Evolutionary conservation across 2,329 filamentous ascomycete species (phyloP).

Genomic region (Polytolypa hystricis): DNA sequence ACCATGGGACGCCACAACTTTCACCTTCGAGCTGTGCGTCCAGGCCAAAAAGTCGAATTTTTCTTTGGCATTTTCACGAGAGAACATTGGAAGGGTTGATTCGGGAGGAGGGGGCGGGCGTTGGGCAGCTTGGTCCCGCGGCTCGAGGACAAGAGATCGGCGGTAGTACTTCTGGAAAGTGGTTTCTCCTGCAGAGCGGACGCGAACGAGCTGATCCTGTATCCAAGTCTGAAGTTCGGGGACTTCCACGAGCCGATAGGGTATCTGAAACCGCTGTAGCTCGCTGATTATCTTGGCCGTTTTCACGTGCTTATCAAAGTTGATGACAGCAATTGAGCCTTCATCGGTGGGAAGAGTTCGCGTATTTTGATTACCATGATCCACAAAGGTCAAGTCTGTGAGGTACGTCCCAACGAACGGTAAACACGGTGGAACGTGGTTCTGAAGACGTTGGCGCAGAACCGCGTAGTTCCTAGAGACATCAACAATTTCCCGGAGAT

Average conservation of each 20-base stretch:
- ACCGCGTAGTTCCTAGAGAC: slow-evolving; percentile 83
- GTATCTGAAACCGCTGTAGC: slow-evolving; percentile 89
- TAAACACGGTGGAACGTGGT: slow-evolving; percentile 81
- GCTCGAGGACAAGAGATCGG: slow-evolving; percentile 74
- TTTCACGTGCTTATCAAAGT: slow-evolving; percentile 93
- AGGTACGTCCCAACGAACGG: slow-evolving; percentile 95
- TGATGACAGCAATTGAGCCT: slow-evolving; percentile 64
- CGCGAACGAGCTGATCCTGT: slow-evolving; percentile 64
- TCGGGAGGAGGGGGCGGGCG: slow-evolving; percentile 16
- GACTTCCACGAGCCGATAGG: slow-evolving; percentile 71
- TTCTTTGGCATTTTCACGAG: slow-evolving; percentile 34
- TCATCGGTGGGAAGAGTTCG: slow-evolving; percentile 62
- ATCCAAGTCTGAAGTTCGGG: slow-evolving; percentile 92
- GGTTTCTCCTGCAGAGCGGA: slow-evolving; percentile 53
- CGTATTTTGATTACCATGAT: slow-evolving; percentile 81
- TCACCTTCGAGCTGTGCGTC: slow-evolving; percentile 36
- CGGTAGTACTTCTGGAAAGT: slow-evolving; percentile 63
- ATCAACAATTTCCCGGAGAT: slow-evolving; percentile 75
- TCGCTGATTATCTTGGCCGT: slow-evolving; percentile 94
- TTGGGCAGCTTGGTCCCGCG: slow-evolving; percentile 31
- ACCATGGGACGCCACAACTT: slow-evolving; percentile 27
- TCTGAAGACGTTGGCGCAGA: slow-evolving; percentile 69
- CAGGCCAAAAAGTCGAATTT: slow-evolving; percentile 44
- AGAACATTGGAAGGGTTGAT: slow-evolving; percentile 18
- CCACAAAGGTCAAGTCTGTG: slow-evolving; percentile 90